Conservation (phyloP, 306 rosid species). For the Psophocarpus tetragonolobus region DNA sequence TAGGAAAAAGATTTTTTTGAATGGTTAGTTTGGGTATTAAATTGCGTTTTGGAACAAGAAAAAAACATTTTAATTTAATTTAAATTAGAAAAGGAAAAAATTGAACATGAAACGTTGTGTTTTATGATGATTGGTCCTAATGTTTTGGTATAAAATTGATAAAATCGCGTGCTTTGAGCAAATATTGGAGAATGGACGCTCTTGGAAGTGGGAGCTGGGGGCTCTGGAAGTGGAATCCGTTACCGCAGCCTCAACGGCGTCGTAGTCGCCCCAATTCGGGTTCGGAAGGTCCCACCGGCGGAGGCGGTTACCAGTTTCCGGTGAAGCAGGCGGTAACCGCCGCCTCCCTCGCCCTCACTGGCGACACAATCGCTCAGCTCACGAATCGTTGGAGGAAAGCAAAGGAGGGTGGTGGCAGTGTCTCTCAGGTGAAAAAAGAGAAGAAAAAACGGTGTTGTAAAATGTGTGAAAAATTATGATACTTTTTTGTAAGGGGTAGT, state of each 20-base stretch:
- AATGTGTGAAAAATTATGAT: background rate
- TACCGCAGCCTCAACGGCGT: slow-evolving; percentile 31
- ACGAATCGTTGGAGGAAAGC: slow-evolving; percentile 43
- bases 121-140: slow-evolving; percentile 2
- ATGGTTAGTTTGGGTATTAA: background rate
- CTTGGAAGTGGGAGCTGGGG: slow-evolving; percentile 63
- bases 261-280: slow-evolving; percentile 50
- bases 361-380: slow-evolving; percentile 58
- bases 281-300: slow-evolving; percentile 50
- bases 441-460: background rate
- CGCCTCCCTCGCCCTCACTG: slow-evolving; percentile 53
- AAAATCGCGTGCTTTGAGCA: background rate
- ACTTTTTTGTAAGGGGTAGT: background rate
- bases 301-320: slow-evolving; percentile 65
- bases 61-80: background rate
- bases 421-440: slow-evolving; percentile 41
- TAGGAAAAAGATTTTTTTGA: no score
- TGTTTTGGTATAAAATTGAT: background rate
- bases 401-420: slow-evolving; percentile 18
- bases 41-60: background rate
- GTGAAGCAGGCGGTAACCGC: slow-evolving; percentile 79
- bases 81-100: background rate
- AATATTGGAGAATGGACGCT: slow-evolving; percentile 51
- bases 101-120: slow-evolving; percentile 37
- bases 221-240: slow-evolving; percentile 66